A percentile compares a stretch with the other conserved stretches of the same genome.
Conservation (phyloP, 306 rosid species). For the Corylus heterophylla region DNA sequence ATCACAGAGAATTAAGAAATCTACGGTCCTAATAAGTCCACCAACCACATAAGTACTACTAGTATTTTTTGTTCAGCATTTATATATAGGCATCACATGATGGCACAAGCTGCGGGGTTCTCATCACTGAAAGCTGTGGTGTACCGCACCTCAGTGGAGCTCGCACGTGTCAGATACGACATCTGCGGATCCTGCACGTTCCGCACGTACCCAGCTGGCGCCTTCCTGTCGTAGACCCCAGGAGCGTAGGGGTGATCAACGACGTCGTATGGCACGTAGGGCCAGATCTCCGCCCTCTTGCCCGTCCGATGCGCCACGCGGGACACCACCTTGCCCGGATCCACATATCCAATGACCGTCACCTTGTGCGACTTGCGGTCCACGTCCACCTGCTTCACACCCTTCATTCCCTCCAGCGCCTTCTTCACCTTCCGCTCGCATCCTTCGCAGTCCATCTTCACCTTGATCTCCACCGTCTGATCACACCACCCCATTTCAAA, state of each 20-base stretch:
- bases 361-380: constrained; percentile 71
- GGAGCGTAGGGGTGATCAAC: constrained; percentile 76
- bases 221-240: constrained; percentile 74
- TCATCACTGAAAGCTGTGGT: constrained; percentile 91
- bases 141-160: constrained; percentile 75
- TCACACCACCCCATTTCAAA: neutral
- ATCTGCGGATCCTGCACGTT: constrained; percentile 34
- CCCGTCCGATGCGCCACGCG: constrained; percentile 78
- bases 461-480: constrained; percentile 87
- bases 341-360: constrained; percentile 69
- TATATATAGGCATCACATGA: constrained; percentile 45
- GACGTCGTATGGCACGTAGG: constrained; percentile 79
- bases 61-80: no score
- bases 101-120: constrained; percentile 60
- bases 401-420: constrained; percentile 78
- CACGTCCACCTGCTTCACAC: constrained; percentile 60
- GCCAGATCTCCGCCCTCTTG: constrained; percentile 82
- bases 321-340: constrained; percentile 59
- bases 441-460: constrained; percentile 89
- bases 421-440: constrained; percentile 76
- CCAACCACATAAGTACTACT: no score
- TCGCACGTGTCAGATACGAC: constrained; percentile 65
- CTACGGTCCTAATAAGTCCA: constrained; percentile 12
- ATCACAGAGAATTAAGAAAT: no score
- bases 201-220: constrained; percentile 82